These are phyloP conservation scores for Penicillium arizonense DNA, from an alignment of 495 filamentous ascomycete species.

Conservation along the genomic window DNA sequence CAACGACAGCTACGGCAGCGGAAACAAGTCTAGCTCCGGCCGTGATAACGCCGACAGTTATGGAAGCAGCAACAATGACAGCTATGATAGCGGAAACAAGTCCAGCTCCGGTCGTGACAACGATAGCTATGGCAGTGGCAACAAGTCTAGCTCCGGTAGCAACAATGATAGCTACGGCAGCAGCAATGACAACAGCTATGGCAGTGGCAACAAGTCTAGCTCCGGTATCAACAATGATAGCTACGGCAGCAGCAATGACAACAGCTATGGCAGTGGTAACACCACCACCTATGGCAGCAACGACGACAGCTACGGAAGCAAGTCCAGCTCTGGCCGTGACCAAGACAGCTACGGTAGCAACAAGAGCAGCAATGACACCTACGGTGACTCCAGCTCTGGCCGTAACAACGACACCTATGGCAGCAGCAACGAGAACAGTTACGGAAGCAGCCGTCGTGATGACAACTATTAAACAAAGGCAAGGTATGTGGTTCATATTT, in stretches of 20 bases:
- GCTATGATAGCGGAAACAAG: neutral
- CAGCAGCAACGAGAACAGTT: neutral
- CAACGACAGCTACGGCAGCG: neutral
- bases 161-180: neutral
- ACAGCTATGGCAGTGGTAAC: neutral
- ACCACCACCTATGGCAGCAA: neutral
- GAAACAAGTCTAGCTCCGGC: neutral
- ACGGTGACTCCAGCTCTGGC: neutral
- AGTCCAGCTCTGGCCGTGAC: neutral
- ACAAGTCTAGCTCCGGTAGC: neutral
- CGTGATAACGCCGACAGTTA: too few species aligned
- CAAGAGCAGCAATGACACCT: neutral
- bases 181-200: neutral
- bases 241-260: neutral
- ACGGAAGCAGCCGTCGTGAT: neutral
- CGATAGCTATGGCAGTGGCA: slow-evolving; percentile 1
- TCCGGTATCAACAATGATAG: neutral
- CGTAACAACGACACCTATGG: neutral
- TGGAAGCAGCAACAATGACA: neutral
- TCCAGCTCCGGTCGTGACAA: neutral
- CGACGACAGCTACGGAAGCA: neutral
- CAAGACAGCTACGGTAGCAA: neutral
- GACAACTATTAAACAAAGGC: neutral
- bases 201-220: neutral
- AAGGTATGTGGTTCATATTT: too few species aligned